A percentile compares a stretch with the other conserved stretches of the same genome.
These are phyloP conservation scores for Penicillium bialowiezense DNA, from an alignment of 495 filamentous ascomycete species.

Conservation along the genomic window DNA sequence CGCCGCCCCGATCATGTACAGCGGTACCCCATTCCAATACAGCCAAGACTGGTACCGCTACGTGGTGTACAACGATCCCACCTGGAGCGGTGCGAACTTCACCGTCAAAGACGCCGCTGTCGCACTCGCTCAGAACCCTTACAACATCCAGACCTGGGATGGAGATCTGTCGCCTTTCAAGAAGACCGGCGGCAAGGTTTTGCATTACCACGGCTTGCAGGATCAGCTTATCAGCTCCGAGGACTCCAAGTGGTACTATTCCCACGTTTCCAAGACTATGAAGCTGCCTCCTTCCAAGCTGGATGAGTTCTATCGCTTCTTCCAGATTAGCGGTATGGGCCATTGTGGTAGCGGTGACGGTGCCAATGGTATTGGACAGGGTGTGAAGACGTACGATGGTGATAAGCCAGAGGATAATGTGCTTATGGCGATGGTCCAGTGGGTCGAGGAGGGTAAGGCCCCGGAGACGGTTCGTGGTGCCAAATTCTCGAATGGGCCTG, in stretches of 20 bases:
- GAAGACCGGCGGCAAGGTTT: slow-evolving; percentile 44
- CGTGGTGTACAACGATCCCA: slow-evolving; percentile 51
- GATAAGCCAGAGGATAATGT: slow-evolving; percentile 41
- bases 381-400: slow-evolving; percentile 22
- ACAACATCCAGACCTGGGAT: slow-evolving; percentile 49
- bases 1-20: slow-evolving; percentile 33
- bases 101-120: slow-evolving; percentile 37
- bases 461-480: slow-evolving; percentile 53
- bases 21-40: slow-evolving; percentile 38
- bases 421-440: slow-evolving; percentile 54
- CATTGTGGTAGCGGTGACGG: slow-evolving; percentile 54
- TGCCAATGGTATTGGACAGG: slow-evolving; percentile 53
- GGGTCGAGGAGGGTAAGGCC: slow-evolving; percentile 58
- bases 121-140: slow-evolving; percentile 42
- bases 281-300: slow-evolving; percentile 33
- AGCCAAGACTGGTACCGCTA: slow-evolving; percentile 51
- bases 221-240: slow-evolving; percentile 45
- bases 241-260: slow-evolving; percentile 43
- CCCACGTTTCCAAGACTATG: slow-evolving; percentile 45
- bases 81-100: slow-evolving; percentile 43
- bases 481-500: slow-evolving; percentile 47
- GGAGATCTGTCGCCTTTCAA: slow-evolving; percentile 44
- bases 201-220: slow-evolving; percentile 50
- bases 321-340: slow-evolving; percentile 56
- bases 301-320: slow-evolving; percentile 60